Conservation (phyloP, 1,139 yeast species). For the Suhomyces bolitotheri region DNA sequence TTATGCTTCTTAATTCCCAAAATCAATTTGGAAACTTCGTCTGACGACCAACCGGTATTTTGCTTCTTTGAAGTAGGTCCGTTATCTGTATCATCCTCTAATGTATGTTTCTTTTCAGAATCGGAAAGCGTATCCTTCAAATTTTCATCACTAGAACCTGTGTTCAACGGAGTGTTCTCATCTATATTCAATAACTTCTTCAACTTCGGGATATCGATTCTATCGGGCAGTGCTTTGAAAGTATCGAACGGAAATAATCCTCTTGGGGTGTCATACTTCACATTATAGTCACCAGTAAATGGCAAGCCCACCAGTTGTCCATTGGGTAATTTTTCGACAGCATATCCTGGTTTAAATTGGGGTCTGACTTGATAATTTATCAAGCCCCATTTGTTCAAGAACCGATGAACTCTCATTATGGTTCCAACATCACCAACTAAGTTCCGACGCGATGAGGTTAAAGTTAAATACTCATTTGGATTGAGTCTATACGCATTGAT, state of each 20-base stretch:
- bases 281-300: conserved; percentile 65
- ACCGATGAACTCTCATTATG: conserved; percentile 83
- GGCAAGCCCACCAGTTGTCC: conserved; percentile 54
- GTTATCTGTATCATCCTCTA: conserved; percentile 14
- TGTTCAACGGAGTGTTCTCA: conserved; percentile 6
- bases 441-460: conserved; percentile 92
- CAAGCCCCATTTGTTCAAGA: conserved; percentile 93
- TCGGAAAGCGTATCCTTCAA: conserved; percentile 2
- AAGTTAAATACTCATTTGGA: conserved; percentile 89
- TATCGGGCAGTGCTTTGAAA: conserved; percentile 55
- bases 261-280: conserved; percentile 85
- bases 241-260: conserved; percentile 94
- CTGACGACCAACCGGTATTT: conserved; percentile 64
- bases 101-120: conserved; percentile 11
- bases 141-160: conserved; percentile 3
- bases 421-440: conserved; percentile 96
- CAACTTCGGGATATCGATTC: conserved; percentile 56
- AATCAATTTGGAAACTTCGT: conserved; percentile 58
- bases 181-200: conserved; percentile 46
- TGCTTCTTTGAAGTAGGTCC: conserved; percentile 35
- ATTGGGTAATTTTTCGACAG: conserved; percentile 57
- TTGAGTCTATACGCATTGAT: conserved; percentile 87
- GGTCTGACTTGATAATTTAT: conserved; percentile 90
- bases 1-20: conserved; percentile 60
- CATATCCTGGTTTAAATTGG: conserved; percentile 61